phyloP scores from a whole-genome alignment of 1,284 basidiomycete species.

The Xerocomus amazonicus region DNA sequence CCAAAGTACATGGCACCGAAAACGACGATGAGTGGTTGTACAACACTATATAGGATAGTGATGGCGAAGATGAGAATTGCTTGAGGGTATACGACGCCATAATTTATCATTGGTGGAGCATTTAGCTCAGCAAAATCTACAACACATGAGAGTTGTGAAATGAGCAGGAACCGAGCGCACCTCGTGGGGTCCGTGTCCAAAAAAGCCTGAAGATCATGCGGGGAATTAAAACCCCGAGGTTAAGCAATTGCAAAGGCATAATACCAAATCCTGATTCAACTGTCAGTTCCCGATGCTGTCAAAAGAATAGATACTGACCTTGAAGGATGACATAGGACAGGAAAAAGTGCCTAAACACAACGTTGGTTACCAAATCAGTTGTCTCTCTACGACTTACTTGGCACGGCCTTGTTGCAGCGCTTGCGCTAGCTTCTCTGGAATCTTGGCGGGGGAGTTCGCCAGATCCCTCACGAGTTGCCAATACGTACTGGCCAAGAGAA shows the following conservation, averaged over 20 bases:
- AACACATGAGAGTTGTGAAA: not conserved
- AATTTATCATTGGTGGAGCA: slow-evolving; percentile 94
- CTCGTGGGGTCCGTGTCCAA: slow-evolving; percentile 81
- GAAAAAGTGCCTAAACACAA: slow-evolving; percentile 75
- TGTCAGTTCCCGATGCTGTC: slow-evolving; percentile 4
- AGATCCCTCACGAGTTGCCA: slow-evolving; percentile 86
- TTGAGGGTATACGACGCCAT: slow-evolving; percentile 90
- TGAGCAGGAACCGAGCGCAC: slow-evolving; percentile 38
- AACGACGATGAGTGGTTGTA: slow-evolving; percentile 89
- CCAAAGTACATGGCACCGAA: slow-evolving; percentile 97
- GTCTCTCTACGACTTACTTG: slow-evolving; percentile 38
- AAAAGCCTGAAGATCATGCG: slow-evolving; percentile 69
- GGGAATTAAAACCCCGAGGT: slow-evolving; percentile 81
- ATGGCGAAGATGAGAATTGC: slow-evolving; percentile 95
- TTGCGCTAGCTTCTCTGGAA: slow-evolving; percentile 84
- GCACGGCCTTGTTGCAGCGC: slow-evolving; percentile 75
- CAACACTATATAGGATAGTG: slow-evolving; percentile 91
- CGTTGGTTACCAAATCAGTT: slow-evolving; percentile 16
- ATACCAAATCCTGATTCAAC: slow-evolving; percentile 71
- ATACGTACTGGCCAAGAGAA: slow-evolving; percentile 87
- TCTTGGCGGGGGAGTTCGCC: slow-evolving; percentile 82
- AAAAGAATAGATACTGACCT: slow-evolving; percentile 42
- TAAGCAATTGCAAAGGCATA: slow-evolving; percentile 92
- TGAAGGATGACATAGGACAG: slow-evolving; percentile 94
- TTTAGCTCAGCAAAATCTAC: slow-evolving; percentile 94